Percentiles rank a stretch among this genome's conserved stretches.
Evolutionary conservation across 2,329 filamentous ascomycete species (phyloP).

Genomic region (Zasmidium cellare): DNA sequence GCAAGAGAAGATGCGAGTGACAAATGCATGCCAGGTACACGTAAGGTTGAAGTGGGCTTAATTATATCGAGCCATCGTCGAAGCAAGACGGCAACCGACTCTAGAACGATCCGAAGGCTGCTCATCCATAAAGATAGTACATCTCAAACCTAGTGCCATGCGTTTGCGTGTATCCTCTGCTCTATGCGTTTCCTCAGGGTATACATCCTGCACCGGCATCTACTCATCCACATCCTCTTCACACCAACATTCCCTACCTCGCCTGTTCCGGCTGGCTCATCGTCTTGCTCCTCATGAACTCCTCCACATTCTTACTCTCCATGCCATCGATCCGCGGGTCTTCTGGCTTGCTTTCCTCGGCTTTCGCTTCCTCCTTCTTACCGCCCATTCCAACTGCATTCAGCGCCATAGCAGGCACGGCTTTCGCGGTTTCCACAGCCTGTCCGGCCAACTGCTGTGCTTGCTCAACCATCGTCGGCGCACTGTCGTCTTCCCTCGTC

Average conservation of each 20-base stretch:
- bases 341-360: constrained; percentile 20
- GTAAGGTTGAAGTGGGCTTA: no score
- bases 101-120: no score
- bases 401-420: constrained; percentile 21
- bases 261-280: background rate
- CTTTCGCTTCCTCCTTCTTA: constrained; percentile 28
- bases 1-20: no score
- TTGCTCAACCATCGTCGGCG: constrained; percentile 43
- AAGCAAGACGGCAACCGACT: no score
- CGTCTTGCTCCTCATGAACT: constrained; percentile 36
- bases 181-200: background rate
- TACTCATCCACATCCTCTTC: background rate
- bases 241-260: background rate
- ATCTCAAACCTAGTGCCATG: no score
- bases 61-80: no score
- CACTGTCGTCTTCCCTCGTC: constrained; percentile 31
- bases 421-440: constrained; percentile 26
- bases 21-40: no score
- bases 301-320: constrained; percentile 34
- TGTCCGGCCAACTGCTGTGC: constrained; percentile 41
- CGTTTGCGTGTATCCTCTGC: no score
- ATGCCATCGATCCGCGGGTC: constrained; percentile 35
- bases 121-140: no score
- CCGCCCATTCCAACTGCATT: constrained; percentile 32
- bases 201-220: background rate